Evolutionary conservation across 1,139 yeast genomes (phyloP), one percentile per base, ranked within the genome.

Genomic region (Sugiyamaella grinbergsii): DNA sequence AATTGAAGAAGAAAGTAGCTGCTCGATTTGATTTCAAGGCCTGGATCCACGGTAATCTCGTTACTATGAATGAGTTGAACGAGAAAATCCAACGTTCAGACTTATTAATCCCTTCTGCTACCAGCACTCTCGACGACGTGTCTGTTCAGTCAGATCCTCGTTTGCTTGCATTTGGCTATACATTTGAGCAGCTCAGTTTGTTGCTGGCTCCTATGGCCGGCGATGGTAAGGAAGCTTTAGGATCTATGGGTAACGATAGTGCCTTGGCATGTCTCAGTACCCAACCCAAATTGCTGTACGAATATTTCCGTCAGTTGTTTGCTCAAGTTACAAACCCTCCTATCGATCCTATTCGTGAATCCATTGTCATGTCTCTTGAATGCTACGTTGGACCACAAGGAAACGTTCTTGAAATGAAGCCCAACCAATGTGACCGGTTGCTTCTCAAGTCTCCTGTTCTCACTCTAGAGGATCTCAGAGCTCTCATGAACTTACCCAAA

Each of bases 311-410:
- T 66, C 96, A 93, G 71, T 79, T 93, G 64, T 93, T 93, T 72
- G 98, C 98, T 36, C 98, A 93, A 73, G 98, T 93, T 52, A 93
- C 98, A 38, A 93, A 93, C 71, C 98, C 98, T 54, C 98, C 98
- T 52, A 93, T 93, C 66, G 98, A 93, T 70, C 98, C 98, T 47
- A 93, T 93, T 62, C 84, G 98, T 70, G 98, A 93, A 73, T 83
- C 85, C 57, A 88, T 93, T 62, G 98, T 93, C 67, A 93, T 93
- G 98, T 88, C 96, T 15, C 78, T 93, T 62, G 97, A 91, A 69
- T 93, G 98, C 74, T 89, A 87, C 71, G 83, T 93, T 62, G 98
- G 98, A 52, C 98, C 98, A 20, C 98, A 93, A 71, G 97, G 98
- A 57, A 93, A 93, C 68, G 75, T 93, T 59, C 79, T 93, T 64